Conservation (phyloP, 331 rosid genomes). For the Ulmus americana region DNA sequence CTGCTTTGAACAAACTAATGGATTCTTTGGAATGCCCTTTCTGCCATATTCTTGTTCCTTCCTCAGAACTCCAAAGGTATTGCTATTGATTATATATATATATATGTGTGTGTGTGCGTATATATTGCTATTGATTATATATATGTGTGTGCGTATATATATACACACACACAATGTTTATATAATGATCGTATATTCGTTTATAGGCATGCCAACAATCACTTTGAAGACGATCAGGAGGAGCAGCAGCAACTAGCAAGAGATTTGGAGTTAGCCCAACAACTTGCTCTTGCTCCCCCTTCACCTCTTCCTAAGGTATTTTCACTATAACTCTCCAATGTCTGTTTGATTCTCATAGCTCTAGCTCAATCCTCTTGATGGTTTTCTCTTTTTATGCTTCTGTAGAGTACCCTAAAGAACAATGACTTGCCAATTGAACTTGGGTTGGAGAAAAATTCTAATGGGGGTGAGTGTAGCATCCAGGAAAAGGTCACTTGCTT, state of each 20-base stretch:
- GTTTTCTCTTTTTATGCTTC: conserved; percentile 6
- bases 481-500: conserved; percentile 42
- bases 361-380: conserved; percentile 1
- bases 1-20: conserved; percentile 19
- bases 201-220: conserved; percentile 52
- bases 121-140: not conserved
- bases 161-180: not conserved
- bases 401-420: conserved; percentile 32
- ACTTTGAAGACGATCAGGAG: conserved; percentile 34
- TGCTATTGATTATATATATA: not conserved
- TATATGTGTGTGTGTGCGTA: not conserved
- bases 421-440: conserved; percentile 28
- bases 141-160: not conserved
- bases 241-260: conserved; percentile 32
- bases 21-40: conserved; percentile 52
- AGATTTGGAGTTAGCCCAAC: conserved; percentile 38
- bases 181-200: not conserved
- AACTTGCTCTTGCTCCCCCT: conserved; percentile 27
- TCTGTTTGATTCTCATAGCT: not conserved
- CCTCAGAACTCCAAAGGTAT: conserved; percentile 61
- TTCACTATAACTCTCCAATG: not conserved
- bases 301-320: conserved; percentile 20
- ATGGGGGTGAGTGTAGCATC: conserved; percentile 26
- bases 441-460: conserved; percentile 17
- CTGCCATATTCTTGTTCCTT: conserved; percentile 45